Base-by-base conservation (phyloP, 139 green algal species). In the Astrephomene gubernaculifera region DNA sequence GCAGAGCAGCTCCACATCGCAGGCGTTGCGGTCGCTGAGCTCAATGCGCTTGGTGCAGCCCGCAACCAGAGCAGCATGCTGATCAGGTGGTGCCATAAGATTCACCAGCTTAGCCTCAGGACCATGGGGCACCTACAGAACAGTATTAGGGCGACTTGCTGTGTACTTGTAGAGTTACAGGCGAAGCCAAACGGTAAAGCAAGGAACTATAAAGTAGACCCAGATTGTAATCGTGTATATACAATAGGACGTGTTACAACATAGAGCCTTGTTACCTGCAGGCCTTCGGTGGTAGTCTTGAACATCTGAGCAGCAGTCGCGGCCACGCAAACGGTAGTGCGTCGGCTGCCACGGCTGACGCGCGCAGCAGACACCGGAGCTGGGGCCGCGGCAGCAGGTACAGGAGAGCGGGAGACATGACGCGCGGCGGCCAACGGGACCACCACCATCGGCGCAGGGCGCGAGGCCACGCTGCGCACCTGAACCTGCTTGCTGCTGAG, bases 1-100 rank as follows among this genome's bases (percentile, higher is more conserved):
- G 31, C 65, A 88, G 21, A 98, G 95, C 83, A 98, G 95, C 93
- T 98, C 96, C 29, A 98, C 95, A 68, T 98, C 96, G 87, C 96
- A 98, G 7, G 96, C 96, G 63, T 97, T 95, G 61, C 96, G 91
- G 92, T 98, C 95, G 43, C 84, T 95, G 43, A 94, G 90, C 89
- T 98, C 95, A 21, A 98, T 78, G 61, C 85, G 92, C 76, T 95
- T 91, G 81, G 85, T 95, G 91, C 90, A 95, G 41, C 24, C 45
- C 2, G 85, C 79, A 6, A 92, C 87, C 0, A 94, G 80, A 12
- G 89, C 87, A 33, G 90, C 86, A 60, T 92, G 89, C 87, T 96
- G 31, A 36, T 90, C 79, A 17, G 86, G 87, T 19, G 91, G 86
- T 31, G 93, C 81, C 92, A 97, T 95, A 82, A 98, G 89, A 86